Percentiles rank a stretch among this genome's conserved stretches.
phyloP scores from a whole-genome alignment of 495 filamentous ascomycete genomes.

The Penicillium fimorum region DNA sequence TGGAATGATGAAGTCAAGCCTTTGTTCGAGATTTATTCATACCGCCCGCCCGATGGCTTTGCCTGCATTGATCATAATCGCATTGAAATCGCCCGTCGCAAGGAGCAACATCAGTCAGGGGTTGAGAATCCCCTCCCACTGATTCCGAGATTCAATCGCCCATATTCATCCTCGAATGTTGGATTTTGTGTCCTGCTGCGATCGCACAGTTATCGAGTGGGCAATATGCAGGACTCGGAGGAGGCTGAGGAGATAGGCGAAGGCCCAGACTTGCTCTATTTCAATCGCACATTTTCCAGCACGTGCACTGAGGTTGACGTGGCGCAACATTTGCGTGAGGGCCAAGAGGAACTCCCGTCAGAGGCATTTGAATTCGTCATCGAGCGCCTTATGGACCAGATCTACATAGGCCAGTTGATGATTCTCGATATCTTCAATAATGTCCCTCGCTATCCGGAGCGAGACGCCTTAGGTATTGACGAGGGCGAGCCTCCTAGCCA shows the following conservation, averaged over 20 bases:
- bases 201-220: slow-evolving; percentile 23
- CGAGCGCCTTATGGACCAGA: slow-evolving; percentile 9
- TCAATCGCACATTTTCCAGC: slow-evolving; percentile 20
- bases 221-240: slow-evolving; percentile 6
- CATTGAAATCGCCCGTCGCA: slow-evolving; percentile 26
- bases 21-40: slow-evolving; percentile 26
- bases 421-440: slow-evolving; percentile 7
- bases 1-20: slow-evolving; percentile 10
- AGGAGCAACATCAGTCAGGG: slow-evolving; percentile 18
- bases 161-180: neutral
- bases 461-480: slow-evolving; percentile 13
- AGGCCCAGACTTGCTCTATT: slow-evolving; percentile 16
- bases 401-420: slow-evolving; percentile 9
- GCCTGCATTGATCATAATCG: slow-evolving; percentile 26
- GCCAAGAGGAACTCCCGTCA: neutral
- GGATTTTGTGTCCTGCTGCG: slow-evolving; percentile 16
- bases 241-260: slow-evolving; percentile 1
- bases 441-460: neutral
- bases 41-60: slow-evolving; percentile 20
- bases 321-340: neutral
- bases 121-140: slow-evolving; percentile 14
- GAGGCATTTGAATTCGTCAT: slow-evolving; percentile 15
- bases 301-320: slow-evolving; percentile 5
- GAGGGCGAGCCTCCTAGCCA: slow-evolving; percentile 10
- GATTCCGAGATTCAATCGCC: slow-evolving; percentile 10